Evolutionary conservation across 2,329 filamentous ascomycete species (phyloP).

Genomic region (Cryphonectria parasitica): DNA sequence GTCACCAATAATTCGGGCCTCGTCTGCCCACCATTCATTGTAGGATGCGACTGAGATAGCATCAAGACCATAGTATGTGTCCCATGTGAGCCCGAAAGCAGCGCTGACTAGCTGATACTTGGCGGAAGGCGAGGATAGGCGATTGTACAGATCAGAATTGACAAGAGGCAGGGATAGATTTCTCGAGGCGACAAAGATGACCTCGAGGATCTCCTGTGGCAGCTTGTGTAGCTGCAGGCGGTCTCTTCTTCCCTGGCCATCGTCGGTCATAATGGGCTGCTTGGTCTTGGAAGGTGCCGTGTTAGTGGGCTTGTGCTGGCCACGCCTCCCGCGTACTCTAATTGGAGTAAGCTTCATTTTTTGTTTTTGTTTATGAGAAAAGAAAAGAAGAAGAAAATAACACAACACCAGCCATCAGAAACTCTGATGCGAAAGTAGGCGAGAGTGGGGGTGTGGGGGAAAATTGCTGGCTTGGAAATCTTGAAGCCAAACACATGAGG

Average conservation of each 20-base stretch:
- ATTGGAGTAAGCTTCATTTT: constrained; percentile 55
- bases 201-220: constrained; percentile 58
- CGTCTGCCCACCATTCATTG: constrained; percentile 25
- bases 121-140: constrained; percentile 47
- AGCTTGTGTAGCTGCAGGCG: constrained; percentile 42
- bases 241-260: constrained; percentile 31
- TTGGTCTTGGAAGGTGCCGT: constrained; percentile 27
- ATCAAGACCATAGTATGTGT: constrained; percentile 38
- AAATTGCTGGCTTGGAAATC: neutral
- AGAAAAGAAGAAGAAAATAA: neutral
- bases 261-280: constrained; percentile 1
- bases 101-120: constrained; percentile 40
- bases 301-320: constrained; percentile 32
- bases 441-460: too few relatives aligned
- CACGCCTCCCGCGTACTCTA: constrained; percentile 51
- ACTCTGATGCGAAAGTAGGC: neutral
- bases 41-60: constrained; percentile 26
- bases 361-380: neutral
- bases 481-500: neutral
- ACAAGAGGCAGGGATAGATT: constrained; percentile 53
- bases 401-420: neutral
- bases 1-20: constrained; percentile 40
- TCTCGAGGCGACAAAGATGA: constrained; percentile 54
- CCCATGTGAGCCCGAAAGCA: constrained; percentile 48
- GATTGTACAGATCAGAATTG: constrained; percentile 48